Evolutionary conservation across 345 rosid species (phyloP), one percentile per base, ranked within the genome.

Genomic region (Mercurialis annua): DNA sequence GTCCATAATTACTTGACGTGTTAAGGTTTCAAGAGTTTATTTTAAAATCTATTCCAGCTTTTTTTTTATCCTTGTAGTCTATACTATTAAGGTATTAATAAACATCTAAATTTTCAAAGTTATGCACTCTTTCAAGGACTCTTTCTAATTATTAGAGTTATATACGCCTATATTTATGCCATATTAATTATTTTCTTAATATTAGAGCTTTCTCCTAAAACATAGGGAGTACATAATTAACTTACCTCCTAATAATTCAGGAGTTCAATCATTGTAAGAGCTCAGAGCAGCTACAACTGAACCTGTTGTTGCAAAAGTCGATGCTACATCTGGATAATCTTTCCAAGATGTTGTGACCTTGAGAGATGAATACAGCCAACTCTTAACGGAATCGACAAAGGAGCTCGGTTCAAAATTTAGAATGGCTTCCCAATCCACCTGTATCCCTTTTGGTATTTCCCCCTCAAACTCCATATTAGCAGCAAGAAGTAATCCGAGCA

Each of bases 391-490:
- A 77, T 72, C 86, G 26, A 78, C 71, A 58, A 89, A 94, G 34
- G 80, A 68, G 64, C 78, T 72, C 5, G 96, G 86, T 57, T 90
- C 87, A 24, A 70, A 75, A 63, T 80, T 89, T 65, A 94, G 87
- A 68, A 94, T 90, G 71, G 96, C 99, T 61, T 87, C 99, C 99
- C 99, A 90, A 75, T 94, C 97, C 33, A 90, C 83, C 69, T 94
- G 99, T 67, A 85, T 64, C 42, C 85, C 92, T 73, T 83, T 74
- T 0, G 95, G 97, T 33, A 90, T 90, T 72, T 69, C 64, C 69
- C 82, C 95, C 7, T 81, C 70, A 68, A 89, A 89, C 78, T 89
- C 95, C 96, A 90, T 90, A 71, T 89, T 89, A 71, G 97, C 97
- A 36, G 95, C 92, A 24, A 89, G 86, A 62, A 89, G 79, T 72